Percentiles rank a stretch among this genome's conserved stretches.
Conservation (phyloP, 805 yeast species). For the Candida odintsovae region DNA sequence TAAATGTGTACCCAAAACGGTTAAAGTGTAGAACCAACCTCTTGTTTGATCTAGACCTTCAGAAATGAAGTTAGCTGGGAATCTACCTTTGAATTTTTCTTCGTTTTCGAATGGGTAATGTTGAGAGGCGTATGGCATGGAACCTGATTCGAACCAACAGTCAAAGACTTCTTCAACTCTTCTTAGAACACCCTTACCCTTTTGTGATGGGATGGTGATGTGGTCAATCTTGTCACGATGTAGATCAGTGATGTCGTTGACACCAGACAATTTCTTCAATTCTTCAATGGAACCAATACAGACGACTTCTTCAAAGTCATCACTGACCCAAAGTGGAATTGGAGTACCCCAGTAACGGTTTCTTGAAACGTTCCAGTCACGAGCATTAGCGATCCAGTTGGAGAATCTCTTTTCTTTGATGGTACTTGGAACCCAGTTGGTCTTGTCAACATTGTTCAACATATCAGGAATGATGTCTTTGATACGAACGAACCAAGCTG, state of each 20-base stretch:
- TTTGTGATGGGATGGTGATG: slow-evolving; percentile 86
- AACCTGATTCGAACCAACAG: slow-evolving; percentile 99
- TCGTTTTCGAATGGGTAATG: slow-evolving; percentile 93
- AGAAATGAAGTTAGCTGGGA: slow-evolving; percentile 96
- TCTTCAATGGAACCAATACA: slow-evolving; percentile 91
- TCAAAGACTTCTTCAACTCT: slow-evolving; percentile 98
- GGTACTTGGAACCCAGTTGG: slow-evolving; percentile 90
- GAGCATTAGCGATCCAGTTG: slow-evolving; percentile 97
- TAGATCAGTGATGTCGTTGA: slow-evolving; percentile 72
- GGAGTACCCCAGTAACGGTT: slow-evolving; percentile 99
- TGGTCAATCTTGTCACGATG: slow-evolving; percentile 93
- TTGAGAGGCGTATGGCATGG: slow-evolving; percentile 97
- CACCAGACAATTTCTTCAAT: slow-evolving; percentile 80
- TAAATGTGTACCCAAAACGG: slow-evolving; percentile 91
- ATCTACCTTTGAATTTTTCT: slow-evolving; percentile 62
- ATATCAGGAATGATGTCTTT: slow-evolving; percentile 83
- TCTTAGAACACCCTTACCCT: slow-evolving; percentile 81
- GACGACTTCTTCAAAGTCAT: slow-evolving; percentile 86
- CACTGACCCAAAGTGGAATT: slow-evolving; percentile 95
- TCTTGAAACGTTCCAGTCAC: slow-evolving; percentile 98
- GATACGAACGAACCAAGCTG: slow-evolving; percentile 97
- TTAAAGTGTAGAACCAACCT: slow-evolving; percentile 98
- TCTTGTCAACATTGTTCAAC: slow-evolving; percentile 76
- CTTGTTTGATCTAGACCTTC: slow-evolving; percentile 99
- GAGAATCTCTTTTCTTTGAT: slow-evolving; percentile 94